phyloP scores from a whole-genome alignment of 2,329 filamentous ascomycete genomes.

The Alternaria sp. region DNA sequence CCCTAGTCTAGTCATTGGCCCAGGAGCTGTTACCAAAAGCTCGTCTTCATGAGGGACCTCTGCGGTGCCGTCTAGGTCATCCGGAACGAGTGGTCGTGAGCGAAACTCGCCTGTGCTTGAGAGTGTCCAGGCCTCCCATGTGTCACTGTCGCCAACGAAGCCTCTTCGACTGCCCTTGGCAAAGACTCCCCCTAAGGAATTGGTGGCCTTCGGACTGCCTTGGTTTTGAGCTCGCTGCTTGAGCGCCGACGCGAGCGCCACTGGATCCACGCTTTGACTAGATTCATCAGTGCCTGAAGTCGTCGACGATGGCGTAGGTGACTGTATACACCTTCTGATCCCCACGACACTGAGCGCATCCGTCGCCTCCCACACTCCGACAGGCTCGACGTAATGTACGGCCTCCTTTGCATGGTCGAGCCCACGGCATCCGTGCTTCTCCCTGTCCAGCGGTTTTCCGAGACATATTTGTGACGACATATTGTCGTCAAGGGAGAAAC shows the following conservation, averaged over 20 bases:
- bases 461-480: constrained; percentile 64
- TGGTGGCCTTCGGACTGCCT: constrained; percentile 10
- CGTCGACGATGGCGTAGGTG: constrained; percentile 35
- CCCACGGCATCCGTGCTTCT: constrained; percentile 40
- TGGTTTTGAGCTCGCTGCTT: constrained; percentile 36
- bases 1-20: constrained; percentile 69
- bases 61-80: constrained; percentile 20
- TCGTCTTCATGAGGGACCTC: constrained; percentile 48
- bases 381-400: constrained; percentile 63
- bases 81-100: constrained; percentile 44
- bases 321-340: constrained; percentile 58
- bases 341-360: constrained; percentile 68
- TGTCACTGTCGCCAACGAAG: constrained; percentile 36
- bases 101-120: constrained; percentile 55
- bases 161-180: constrained; percentile 3
- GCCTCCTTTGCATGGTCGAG: constrained; percentile 56
- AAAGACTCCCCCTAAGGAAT: constrained; percentile 10
- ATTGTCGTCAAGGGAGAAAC: constrained; percentile 62
- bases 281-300: constrained; percentile 34
- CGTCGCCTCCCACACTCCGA: constrained; percentile 70
- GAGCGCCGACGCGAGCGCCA: constrained; percentile 29
- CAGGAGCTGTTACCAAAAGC: constrained; percentile 69
- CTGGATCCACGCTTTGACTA: constrained; percentile 16
- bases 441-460: constrained; percentile 50
- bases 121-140: constrained; percentile 63